phyloP scores from a whole-genome alignment of 2,329 filamentous ascomycete species.

The Albophoma yamanashiensis region DNA sequence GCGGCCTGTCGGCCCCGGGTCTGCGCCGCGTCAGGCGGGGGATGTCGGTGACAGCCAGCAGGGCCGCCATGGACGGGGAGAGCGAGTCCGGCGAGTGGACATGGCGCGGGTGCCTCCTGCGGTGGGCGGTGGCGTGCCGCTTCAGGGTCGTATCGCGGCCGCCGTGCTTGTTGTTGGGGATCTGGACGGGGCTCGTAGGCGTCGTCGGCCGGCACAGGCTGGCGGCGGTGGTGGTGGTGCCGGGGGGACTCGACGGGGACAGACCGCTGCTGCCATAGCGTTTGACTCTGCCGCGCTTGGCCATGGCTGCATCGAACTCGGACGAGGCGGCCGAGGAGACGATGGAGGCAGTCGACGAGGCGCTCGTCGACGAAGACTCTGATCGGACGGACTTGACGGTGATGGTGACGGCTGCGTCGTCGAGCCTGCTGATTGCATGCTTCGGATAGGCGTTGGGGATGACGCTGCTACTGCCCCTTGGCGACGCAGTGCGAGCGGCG shows the following conservation, averaged over 20 bases:
- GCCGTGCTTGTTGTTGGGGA: constrained; percentile 29
- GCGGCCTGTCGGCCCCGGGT: constrained; percentile 12
- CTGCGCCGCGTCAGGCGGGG: constrained; percentile 29
- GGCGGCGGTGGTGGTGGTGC: constrained; percentile 14
- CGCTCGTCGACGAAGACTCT: constrained; percentile 1
- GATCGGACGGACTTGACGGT: neutral
- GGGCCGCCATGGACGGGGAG: constrained; percentile 47
- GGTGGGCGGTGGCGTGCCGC: constrained; percentile 25
- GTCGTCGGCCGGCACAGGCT: constrained; percentile 14
- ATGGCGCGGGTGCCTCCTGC: constrained; percentile 25
- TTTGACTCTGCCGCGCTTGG: constrained; percentile 20
- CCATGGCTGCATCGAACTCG: constrained; percentile 20
- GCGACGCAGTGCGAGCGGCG: neutral
- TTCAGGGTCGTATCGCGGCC: constrained; percentile 25
- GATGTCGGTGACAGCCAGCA: constrained; percentile 52
- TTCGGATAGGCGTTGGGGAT: neutral
- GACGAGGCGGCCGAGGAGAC: constrained; percentile 2
- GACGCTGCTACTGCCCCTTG: neutral
- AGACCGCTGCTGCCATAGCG: constrained; percentile 13
- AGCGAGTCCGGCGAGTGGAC: constrained; percentile 42
- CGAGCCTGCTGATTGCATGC: constrained; percentile 2
- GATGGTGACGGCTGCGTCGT: neutral
- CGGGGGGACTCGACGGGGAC: constrained; percentile 15
- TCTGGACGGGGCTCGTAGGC: constrained; percentile 43
- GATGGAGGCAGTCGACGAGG: neutral